Evolutionary conservation across 495 filamentous ascomycete genomes (phyloP).

Genomic region (Cercophora scortea): DNA sequence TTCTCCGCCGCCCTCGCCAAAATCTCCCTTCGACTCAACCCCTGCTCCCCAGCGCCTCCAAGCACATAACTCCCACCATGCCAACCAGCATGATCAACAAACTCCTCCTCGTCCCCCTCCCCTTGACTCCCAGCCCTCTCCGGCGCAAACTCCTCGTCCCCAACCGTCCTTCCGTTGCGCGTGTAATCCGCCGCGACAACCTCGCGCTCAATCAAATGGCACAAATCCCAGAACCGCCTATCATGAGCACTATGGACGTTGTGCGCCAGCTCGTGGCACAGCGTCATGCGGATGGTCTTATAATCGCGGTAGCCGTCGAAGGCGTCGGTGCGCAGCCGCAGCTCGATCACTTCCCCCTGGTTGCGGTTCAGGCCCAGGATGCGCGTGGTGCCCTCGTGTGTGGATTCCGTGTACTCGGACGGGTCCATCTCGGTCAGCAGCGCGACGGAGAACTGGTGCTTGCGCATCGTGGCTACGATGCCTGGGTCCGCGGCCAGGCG

Average conservation of each 20-base stretch:
- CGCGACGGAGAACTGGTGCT: slow-evolving; percentile 78
- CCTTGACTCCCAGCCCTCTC: not conserved
- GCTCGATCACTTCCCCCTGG: slow-evolving; percentile 81
- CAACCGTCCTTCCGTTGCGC: slow-evolving; percentile 55
- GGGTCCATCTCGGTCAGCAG: slow-evolving; percentile 95
- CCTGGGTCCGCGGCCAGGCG: slow-evolving; percentile 76
- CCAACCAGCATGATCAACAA: slow-evolving; percentile 77
- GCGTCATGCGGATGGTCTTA: slow-evolving; percentile 76
- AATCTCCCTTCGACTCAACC: slow-evolving; percentile 54
- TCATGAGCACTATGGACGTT: slow-evolving; percentile 83
- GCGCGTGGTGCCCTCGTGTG: slow-evolving; percentile 57
- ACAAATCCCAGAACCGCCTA: slow-evolving; percentile 80
- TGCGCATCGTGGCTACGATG: slow-evolving; percentile 72
- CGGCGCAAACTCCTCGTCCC: slow-evolving; percentile 58
- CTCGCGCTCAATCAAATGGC: slow-evolving; percentile 76
- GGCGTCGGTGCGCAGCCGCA: slow-evolving; percentile 82
- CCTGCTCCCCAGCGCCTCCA: slow-evolving; percentile 42
- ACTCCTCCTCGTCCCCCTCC: slow-evolving; percentile 43
- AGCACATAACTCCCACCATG: slow-evolving; percentile 80
- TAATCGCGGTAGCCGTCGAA: slow-evolving; percentile 94
- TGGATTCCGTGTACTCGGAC: slow-evolving; percentile 59
- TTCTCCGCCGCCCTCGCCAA: slow-evolving; percentile 63
- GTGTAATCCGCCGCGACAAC: slow-evolving; percentile 74
- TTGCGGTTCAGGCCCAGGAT: slow-evolving; percentile 88
- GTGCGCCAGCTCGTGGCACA: slow-evolving; percentile 93